Evolutionary conservation across 768 basidiomycete species (phyloP), one percentile per base, ranked within the genome.

Genomic region (Myochromella boudieri): DNA sequence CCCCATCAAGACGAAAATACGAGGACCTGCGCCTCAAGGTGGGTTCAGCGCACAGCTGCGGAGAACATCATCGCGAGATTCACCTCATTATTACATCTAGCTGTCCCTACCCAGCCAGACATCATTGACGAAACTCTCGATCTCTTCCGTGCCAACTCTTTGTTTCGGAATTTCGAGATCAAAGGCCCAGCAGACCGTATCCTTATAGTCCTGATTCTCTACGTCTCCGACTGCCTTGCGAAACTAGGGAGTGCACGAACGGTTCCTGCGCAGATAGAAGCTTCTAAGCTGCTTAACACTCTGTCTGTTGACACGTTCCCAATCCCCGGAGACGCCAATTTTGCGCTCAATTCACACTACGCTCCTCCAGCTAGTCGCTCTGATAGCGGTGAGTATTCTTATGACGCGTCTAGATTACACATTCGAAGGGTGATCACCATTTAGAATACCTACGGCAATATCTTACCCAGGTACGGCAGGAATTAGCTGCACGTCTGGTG

Each of bases 161-260:
- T 99, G 51, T 99, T 99, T 72, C 87, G 97, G 61, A 98, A 98
- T 72, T 99, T 98, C 60, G 97, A 99, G 75, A 98, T 99, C 81
- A 95, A 97, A 66, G 95, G 94, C 14, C 91, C 92, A 44, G 93
- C 94, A 42, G 95, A 97, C 76, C 85, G 95, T 48, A 84, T 92
- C 31, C 80, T 99, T 61, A 98, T 99, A 74, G 82, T 98, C 65
- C 83, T 98, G 60, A 97, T 98, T 66, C 87, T 99, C 64, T 99
- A 88, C 72, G 84, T 97, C 60, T 97, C 95, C 36, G 97, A 99
- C 71, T 98, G 95, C 66, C 83, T 99, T 41, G 81, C 90, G 21
- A 95, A 92, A 71, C 76, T 99, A 57, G 89, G 92, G 22, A 72
- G 76, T 25, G 73, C 82, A 24, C 82, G 86, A 44, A 77, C 82